phyloP scores from a whole-genome alignment of 1,284 basidiomycete genomes.

The Rhizopogon hawkerae region DNA sequence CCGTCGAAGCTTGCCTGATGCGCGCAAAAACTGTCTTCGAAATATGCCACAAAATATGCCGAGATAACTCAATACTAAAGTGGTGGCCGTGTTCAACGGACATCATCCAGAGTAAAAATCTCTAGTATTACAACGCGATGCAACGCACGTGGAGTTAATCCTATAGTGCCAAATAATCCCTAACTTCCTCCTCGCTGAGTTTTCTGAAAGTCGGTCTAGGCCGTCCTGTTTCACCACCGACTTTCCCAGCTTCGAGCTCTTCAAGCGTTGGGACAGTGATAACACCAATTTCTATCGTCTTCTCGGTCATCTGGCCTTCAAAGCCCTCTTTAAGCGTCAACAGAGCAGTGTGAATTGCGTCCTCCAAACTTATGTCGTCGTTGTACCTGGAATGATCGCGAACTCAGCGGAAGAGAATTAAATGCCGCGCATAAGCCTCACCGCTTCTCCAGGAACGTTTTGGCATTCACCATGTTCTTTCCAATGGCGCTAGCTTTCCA shows the following conservation, averaged over 20 bases:
- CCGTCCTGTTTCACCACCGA: constrained; percentile 66
- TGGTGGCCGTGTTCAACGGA: not conserved
- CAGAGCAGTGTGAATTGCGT: constrained; percentile 99
- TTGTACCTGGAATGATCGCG: constrained; percentile 67
- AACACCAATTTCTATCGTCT: constrained; percentile 98
- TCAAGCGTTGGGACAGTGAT: constrained; percentile 78
- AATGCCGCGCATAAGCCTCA: constrained; percentile 34
- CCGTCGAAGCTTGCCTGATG: not conserved
- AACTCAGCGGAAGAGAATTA: constrained; percentile 14
- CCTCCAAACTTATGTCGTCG: constrained; percentile 97
- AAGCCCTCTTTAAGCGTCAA: constrained; percentile 98
- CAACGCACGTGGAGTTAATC: constrained; percentile 26
- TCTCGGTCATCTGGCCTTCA: constrained; percentile 99
- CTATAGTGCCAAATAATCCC: constrained; percentile 84
- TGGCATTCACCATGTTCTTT: constrained; percentile 99
- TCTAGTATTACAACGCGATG: constrained; percentile 2
- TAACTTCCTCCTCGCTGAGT: constrained; percentile 88
- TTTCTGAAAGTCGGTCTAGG: constrained; percentile 87
- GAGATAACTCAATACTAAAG: not conserved
- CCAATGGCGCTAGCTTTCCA: constrained; percentile 99
- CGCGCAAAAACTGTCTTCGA: not conserved
- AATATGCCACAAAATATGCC: not conserved
- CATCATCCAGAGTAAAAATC: not conserved
- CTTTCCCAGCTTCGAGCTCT: constrained; percentile 67
- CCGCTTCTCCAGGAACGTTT: constrained; percentile 98